Conservation (phyloP, 2,329 filamentous ascomycete genomes). For the Fusarium acutatum region DNA sequence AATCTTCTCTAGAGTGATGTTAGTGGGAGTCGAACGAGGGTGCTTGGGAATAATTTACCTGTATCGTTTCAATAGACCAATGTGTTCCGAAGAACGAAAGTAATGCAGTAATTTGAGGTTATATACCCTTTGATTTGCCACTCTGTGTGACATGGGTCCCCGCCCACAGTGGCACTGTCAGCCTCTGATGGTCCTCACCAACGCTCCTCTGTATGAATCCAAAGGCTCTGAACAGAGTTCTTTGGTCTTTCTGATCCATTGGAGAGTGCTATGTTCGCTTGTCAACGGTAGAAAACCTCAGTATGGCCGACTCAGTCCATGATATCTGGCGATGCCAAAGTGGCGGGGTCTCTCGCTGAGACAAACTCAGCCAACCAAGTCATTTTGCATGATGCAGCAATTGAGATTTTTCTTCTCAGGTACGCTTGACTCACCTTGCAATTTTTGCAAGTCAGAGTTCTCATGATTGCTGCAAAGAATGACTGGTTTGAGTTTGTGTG, state of each 20-base stretch:
- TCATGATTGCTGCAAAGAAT: neutral
- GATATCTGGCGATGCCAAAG: neutral
- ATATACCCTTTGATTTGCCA: neutral
- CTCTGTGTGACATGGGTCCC: fast-evolving
- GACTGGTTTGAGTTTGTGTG: neutral
- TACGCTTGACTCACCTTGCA: neutral
- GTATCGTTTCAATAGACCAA: too few relatives aligned
- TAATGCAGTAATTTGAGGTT: fast-evolving
- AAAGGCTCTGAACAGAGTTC: neutral
- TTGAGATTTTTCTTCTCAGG: fast-evolving
- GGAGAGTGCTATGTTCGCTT: fast-evolving
- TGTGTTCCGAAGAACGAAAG: too few relatives aligned
- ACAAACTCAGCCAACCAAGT: fast-evolving
- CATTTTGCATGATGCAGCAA: too few relatives aligned
- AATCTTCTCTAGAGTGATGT: slow-evolving; percentile 40
- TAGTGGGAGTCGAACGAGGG: neutral
- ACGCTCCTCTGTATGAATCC: too few relatives aligned
- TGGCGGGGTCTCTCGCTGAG: neutral
- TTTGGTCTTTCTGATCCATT: neutral
- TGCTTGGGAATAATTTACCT: neutral
- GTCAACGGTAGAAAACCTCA: fast-evolving
- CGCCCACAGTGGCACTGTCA: fast-evolving
- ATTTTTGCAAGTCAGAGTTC: neutral
- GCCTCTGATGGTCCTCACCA: neutral
- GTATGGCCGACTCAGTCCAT: fast-evolving